Base-by-base conservation (phyloP, 306 rosid species). In the Cyamopsis tetragonoloba region DNA sequence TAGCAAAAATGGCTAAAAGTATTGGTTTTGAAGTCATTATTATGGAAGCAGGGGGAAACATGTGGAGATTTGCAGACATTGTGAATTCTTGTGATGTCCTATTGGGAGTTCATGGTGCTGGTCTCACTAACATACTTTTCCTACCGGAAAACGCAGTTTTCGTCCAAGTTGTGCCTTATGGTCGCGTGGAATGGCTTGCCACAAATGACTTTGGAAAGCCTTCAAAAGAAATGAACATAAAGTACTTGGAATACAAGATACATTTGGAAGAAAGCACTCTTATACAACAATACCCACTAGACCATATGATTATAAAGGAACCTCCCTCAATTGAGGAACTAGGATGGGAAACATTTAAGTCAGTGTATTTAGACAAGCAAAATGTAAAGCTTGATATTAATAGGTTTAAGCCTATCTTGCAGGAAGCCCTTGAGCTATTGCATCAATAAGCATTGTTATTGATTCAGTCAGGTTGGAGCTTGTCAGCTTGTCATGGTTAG, bases 91-190 rank as follows among this genome's bases (percentile, higher is more conserved):
- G 95, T 74, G 98, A 92, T 76, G 95, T 89, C 39, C 30, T 92
- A 22, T 50, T 92, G 95, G 98, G 98, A 58, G 91, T 92, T 75
- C 95, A 92, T 66, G 98, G 98, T 6, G 98, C 98, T 58, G 98
- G 98, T 31, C 88, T 92, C 24, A 82, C 98, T 0, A 92, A 92
- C 91, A 79, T 89, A 3, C 77, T 92, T 55, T 92, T 92, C 63
- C 92, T 92, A 31, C 98, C 98, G 0, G 77, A 82, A 51, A 87
- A 85, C 73, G 96, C 98, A 35, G 55, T 89, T 26, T 66, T 89
- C 11, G 84, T 92, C 56, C 96, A 92, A 73, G 66, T 92, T 12
- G 84, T 89, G 66, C 98, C 98, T 2, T 48, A 73, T 66, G 98
- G 98, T 43, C 30, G 24, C 44, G 15, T 78, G 5, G 89, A 92